phyloP scores from a whole-genome alignment of 257 asterid genomes.

The Eustoma russellianum region DNA sequence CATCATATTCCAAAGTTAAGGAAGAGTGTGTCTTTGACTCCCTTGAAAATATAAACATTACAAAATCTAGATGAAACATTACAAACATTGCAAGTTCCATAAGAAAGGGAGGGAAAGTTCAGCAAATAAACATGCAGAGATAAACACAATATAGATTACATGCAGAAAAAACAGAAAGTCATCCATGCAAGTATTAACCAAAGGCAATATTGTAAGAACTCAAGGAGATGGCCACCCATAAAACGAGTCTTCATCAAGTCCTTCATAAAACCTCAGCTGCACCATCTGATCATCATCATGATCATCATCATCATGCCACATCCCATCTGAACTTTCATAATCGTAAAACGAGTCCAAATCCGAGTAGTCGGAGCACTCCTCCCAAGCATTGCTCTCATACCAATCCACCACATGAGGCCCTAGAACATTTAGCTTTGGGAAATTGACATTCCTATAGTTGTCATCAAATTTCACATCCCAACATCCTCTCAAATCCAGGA shows the following conservation, averaged over 20 bases:
- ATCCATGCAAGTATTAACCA: not conserved
- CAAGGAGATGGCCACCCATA: slow-evolving; percentile 46
- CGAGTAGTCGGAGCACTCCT: slow-evolving; percentile 24
- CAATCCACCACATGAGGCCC: slow-evolving; percentile 34
- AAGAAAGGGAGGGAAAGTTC: too few relatives aligned
- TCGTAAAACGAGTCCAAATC: slow-evolving; percentile 25
- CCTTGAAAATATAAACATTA: too few relatives aligned
- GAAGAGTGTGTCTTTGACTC: too few relatives aligned
- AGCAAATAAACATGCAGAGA: too few relatives aligned
- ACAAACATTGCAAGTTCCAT: too few relatives aligned
- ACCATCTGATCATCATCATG: slow-evolving; percentile 26
- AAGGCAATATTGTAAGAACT: not conserved
- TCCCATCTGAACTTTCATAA: slow-evolving; percentile 24
- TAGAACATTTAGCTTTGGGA: slow-evolving; percentile 26
- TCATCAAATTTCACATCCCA: slow-evolving; percentile 44
- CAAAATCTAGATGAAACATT: too few relatives aligned
- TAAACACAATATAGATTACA: too few relatives aligned
- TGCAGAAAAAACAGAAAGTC: too few relatives aligned
- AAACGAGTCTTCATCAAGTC: slow-evolving; percentile 18
- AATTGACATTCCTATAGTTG: slow-evolving; percentile 18
- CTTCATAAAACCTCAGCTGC: slow-evolving; percentile 32
- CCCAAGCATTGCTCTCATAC: slow-evolving; percentile 29
- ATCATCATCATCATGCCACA: slow-evolving; percentile 32
- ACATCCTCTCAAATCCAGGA: slow-evolving; percentile 36
- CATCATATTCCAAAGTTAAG: too few relatives aligned